Evolutionary conservation across 1,284 basidiomycete species (phyloP).

Genomic region (Puccinia sorghi): DNA sequence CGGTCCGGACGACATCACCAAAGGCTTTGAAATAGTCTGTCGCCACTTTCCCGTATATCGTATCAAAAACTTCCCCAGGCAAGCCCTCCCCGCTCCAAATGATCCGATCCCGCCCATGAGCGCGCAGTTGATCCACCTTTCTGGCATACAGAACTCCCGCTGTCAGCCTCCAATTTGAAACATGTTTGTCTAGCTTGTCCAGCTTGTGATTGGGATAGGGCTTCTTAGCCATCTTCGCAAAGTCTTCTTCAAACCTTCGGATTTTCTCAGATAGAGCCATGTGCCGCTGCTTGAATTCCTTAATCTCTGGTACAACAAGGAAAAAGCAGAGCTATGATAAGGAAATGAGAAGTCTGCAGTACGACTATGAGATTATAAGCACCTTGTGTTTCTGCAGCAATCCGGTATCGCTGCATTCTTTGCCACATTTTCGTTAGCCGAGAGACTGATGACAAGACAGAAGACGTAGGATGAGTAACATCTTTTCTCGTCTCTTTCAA

Average conservation of each 20-base stretch:
- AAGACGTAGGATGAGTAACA: not conserved
- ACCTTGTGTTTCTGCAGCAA: not conserved
- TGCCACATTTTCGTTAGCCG: not conserved
- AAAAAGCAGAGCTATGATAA: not conserved
- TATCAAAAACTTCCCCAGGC: not conserved
- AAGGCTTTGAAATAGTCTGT: too few species aligned
- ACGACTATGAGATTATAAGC: not conserved
- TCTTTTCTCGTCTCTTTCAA: not conserved
- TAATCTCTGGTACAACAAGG: not conserved
- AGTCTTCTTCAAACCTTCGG: not conserved
- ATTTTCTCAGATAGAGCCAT: not conserved
- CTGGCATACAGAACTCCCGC: not conserved
- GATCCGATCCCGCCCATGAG: too few species aligned
- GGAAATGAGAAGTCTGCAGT: not conserved
- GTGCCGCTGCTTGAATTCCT: not conserved
- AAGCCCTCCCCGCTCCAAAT: too few species aligned
- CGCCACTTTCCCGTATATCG: not conserved
- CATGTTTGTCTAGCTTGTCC: not conserved
- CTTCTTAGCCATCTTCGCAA: not conserved
- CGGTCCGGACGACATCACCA: too few species aligned
- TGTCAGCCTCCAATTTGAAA: not conserved
- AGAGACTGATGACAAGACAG: not conserved
- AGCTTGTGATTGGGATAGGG: not conserved
- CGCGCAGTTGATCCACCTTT: too few species aligned
- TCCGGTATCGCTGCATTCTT: not conserved